Evolutionary conservation across 192 early-diverging fungal species (phyloP).

Genomic region (Cladochytrium replicatum): DNA sequence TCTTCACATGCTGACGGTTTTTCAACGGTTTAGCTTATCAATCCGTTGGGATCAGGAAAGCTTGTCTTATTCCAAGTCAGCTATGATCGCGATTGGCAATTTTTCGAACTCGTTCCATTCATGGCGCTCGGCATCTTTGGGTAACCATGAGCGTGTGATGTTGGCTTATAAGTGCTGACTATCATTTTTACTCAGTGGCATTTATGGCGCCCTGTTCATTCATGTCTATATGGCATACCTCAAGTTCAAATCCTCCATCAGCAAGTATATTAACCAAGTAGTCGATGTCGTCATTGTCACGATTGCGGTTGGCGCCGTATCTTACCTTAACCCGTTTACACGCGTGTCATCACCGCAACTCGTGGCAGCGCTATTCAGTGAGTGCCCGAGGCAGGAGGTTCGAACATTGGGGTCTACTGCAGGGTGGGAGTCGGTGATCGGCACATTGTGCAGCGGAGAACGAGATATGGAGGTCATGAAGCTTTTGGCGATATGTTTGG

Average conservation of each 20-base stretch:
- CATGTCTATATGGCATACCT: conserved; percentile 10
- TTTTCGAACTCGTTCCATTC: conserved; percentile 63
- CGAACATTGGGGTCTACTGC: conserved; percentile 5
- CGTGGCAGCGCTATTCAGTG: conserved; percentile 22
- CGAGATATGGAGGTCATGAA: neutral
- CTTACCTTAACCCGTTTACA: conserved; percentile 13
- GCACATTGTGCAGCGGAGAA: conserved; percentile 1
- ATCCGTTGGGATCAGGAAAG: conserved; percentile 89
- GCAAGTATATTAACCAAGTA: conserved; percentile 14
- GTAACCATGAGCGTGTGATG: conserved; percentile 22
- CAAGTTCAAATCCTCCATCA: conserved; percentile 6
- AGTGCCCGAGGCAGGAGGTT: conserved; percentile 16
- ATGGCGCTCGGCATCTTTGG: conserved; percentile 66
- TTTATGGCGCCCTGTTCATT: conserved; percentile 39
- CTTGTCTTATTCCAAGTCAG: conserved; percentile 85
- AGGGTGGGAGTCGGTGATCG: conserved; percentile 10
- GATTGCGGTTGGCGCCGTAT: conserved; percentile 22
- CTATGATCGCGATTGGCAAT: conserved; percentile 83
- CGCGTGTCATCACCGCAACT: conserved; percentile 12
- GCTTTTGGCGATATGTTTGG: neutral
- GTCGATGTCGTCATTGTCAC: conserved; percentile 28
- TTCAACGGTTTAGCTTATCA: conserved; percentile 36
- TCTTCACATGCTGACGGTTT: too few species aligned
- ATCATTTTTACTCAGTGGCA: conserved; percentile 7
- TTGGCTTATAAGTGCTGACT: neutral